Evolutionary conservation across 2,329 filamentous ascomycete species (phyloP).

Genomic region (Fusarium sulawesiense): DNA sequence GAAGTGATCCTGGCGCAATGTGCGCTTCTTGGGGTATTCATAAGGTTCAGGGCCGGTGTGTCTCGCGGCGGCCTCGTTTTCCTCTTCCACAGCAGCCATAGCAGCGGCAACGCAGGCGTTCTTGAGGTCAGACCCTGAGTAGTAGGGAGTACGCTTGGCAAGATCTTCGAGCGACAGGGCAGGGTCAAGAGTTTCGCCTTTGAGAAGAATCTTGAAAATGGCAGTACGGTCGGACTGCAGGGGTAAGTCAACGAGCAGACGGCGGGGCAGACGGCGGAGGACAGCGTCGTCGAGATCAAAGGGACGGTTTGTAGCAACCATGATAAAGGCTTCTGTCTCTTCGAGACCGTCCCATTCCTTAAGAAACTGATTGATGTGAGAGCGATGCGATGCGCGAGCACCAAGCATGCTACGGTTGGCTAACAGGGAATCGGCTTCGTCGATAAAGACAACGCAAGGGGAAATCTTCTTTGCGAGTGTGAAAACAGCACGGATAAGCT

Average conservation of each 20-base stretch:
- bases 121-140: conserved; percentile 86
- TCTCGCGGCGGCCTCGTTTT: conserved; percentile 60
- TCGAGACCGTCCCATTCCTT: conserved; percentile 95
- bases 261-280: conserved; percentile 77
- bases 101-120: conserved; percentile 84
- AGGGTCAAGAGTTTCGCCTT: conserved; percentile 71
- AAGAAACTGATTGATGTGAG: conserved; percentile 96
- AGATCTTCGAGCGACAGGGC: conserved; percentile 71
- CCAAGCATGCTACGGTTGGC: conserved; percentile 76
- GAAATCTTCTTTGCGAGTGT: conserved; percentile 89
- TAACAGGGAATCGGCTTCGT: conserved; percentile 94
- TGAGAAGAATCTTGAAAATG: conserved; percentile 78
- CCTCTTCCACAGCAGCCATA: conserved; percentile 81
- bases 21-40: conserved; percentile 69
- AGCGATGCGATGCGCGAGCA: conserved; percentile 78
- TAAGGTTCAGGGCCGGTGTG: conserved; percentile 59
- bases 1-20: conserved; percentile 77
- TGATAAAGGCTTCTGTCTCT: conserved; percentile 89
- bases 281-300: conserved; percentile 94
- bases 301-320: conserved; percentile 96
- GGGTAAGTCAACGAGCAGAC: conserved; percentile 79
- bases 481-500: conserved; percentile 94
- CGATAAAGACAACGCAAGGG: conserved; percentile 94
- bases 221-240: conserved; percentile 72
- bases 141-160: conserved; percentile 76